Conservation (phyloP, 495 filamentous ascomycete species). For the Letharia columbiana region DNA sequence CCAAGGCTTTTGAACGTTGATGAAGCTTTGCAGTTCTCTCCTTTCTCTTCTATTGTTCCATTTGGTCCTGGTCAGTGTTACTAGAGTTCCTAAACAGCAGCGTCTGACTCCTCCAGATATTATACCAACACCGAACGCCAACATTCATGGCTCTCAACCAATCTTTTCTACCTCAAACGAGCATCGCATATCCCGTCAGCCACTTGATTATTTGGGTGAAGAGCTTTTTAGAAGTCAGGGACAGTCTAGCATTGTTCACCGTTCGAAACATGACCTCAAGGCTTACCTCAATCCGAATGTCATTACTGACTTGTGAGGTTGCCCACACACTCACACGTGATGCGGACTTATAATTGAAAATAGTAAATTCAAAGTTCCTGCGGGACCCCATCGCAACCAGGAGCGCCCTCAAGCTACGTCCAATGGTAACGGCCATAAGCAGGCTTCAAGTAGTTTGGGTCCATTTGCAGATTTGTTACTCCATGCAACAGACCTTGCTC, state of each 20-base stretch:
- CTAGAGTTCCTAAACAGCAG: constrained; percentile 27
- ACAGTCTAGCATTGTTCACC: constrained; percentile 26
- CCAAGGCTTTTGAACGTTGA: constrained; percentile 53
- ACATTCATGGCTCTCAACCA: constrained; percentile 42
- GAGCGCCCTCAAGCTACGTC: constrained; percentile 10
- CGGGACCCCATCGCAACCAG: constrained; percentile 25
- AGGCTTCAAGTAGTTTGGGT: constrained; percentile 35
- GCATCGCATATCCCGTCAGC: constrained; percentile 34
- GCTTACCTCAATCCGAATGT: constrained; percentile 58
- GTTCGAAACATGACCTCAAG: constrained; percentile 55
- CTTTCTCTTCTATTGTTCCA: constrained; percentile 79
- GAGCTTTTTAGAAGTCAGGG: constrained; percentile 31
- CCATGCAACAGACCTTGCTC: constrained; percentile 45
- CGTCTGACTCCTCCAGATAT: constrained; percentile 42
- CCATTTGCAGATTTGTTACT: constrained; percentile 53
- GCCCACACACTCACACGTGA: constrained; percentile 14
- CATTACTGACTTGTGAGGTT: constrained; percentile 63
- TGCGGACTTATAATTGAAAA: constrained; percentile 22
- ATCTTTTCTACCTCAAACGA: constrained; percentile 32
- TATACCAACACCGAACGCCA: constrained; percentile 58
- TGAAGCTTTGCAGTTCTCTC: constrained; percentile 85
- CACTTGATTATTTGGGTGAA: constrained; percentile 43
- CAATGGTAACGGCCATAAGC: constrained; percentile 16
- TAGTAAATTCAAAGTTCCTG: constrained; percentile 63
- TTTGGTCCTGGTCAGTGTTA: constrained; percentile 63